Evolutionary conservation across 1,284 basidiomycete genomes (phyloP).

Genomic region (Ceratobasidium sp.): DNA sequence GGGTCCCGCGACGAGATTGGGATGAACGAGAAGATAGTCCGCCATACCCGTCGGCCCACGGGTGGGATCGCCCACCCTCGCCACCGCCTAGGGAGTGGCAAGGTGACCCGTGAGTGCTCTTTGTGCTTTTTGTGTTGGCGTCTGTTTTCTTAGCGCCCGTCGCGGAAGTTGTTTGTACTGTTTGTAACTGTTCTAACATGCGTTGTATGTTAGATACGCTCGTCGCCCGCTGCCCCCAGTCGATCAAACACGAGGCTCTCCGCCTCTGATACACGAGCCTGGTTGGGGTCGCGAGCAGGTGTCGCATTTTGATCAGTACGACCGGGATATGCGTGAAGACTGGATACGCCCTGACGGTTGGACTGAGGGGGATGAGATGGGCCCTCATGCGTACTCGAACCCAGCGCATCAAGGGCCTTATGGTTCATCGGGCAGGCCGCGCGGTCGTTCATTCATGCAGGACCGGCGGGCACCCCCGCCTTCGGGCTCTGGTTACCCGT

Average conservation of each 20-base stretch:
- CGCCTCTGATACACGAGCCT: conserved; percentile 31
- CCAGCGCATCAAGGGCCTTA: conserved; percentile 1
- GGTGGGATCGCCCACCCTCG: conserved; percentile 35
- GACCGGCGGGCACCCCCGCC: conserved; percentile 29
- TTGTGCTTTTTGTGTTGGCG: conserved; percentile 28
- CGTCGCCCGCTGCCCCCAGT: conserved; percentile 10
- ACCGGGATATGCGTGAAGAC: conserved; percentile 33
- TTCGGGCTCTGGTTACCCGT: conserved; percentile 1
- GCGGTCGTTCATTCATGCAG: conserved; percentile 30
- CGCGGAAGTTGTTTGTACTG: conserved; percentile 12
- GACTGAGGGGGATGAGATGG: conserved; percentile 19
- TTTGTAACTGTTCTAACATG: conserved; percentile 15
- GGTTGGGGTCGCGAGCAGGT: conserved; percentile 31
- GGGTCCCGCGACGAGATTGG: conserved; percentile 30
- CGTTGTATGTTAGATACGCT: conserved; percentile 13
- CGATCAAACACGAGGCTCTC: conserved; percentile 32
- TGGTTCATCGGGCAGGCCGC: conserved; percentile 10
- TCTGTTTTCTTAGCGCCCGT: conserved; percentile 22
- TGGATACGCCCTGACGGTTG: conserved; percentile 34
- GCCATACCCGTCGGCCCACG: not conserved
- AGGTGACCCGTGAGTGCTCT: conserved; percentile 31
- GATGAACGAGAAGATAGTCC: conserved; percentile 25
- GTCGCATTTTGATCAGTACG: conserved; percentile 30
- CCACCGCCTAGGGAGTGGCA: conserved; percentile 35
- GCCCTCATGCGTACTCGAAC: conserved; percentile 1